Evolutionary conservation across 2,329 filamentous ascomycete genomes (phyloP), one percentile per base, ranked within the genome.

Genomic region (Lachnellula hyalina): DNA sequence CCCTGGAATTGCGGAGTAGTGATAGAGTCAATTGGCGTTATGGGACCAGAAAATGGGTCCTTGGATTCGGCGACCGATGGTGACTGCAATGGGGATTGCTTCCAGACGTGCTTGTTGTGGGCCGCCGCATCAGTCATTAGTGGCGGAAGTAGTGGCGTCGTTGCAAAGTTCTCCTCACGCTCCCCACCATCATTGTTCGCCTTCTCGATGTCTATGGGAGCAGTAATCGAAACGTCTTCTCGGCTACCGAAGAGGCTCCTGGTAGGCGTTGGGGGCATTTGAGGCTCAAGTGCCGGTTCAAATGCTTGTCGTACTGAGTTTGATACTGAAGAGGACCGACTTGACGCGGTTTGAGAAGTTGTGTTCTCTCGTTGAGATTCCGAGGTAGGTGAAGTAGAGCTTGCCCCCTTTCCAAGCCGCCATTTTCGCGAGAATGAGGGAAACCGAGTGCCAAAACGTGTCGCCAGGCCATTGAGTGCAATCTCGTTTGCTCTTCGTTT

Each of bases 121-220:
- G 71, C 70, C n/a, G 71, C 70, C 7, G 68, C 72, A 45, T 75
- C 72, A 35, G 79, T 84, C 75, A 95, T 81, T 36, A 94, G 78
- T 0, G 92, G 92, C 7, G 92, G 92, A 2, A 96, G 78, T 7
- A 96, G 78, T 40, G 92, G 93, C 2, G 92, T 96, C 4, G 87
- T 87, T 0, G 89, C 87, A 63, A 89, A 74, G 73, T 84, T 69
- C 73, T 84, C 73, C 74, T 83, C 71, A 73, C 81, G 71, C 63
- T 83, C 67, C 63, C 74, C 62, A 70, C 74, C 64, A 58, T 74
- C 55, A 66, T 75, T 70, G 58, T 78, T 83, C 38, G 77, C 76
- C 52, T 76, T 76, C 44, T 78, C 75, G 34, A 80, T 75, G 47
- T 85, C 77, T 38, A 82, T 73, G 5, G 79, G 72, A 19, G 71